Evolutionary conservation across 2,329 filamentous ascomycete genomes (phyloP).

Genomic region (Ophiosphaerella korrae): DNA sequence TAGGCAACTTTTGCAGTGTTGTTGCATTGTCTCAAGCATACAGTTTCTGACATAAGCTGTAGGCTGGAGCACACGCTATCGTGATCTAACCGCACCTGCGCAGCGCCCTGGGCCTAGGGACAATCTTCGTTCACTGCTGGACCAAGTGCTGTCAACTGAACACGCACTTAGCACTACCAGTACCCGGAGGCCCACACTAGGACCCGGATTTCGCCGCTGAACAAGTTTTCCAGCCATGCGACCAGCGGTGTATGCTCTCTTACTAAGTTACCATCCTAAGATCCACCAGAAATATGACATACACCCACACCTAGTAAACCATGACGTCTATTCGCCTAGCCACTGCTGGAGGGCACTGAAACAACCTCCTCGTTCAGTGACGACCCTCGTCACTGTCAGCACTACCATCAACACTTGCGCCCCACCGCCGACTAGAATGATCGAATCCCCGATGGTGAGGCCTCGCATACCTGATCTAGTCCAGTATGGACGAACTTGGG

Average conservation of each 20-base stretch:
- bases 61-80: neutral
- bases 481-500: constrained; percentile 1
- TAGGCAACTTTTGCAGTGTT: neutral
- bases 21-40: neutral
- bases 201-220: no score
- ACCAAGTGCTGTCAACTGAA: no score
- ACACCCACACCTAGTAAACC: neutral
- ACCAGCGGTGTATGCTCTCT: no score
- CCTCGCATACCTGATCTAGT: neutral
- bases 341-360: no score
- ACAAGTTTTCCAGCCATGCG: no score
- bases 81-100: neutral
- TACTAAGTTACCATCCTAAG: no score
- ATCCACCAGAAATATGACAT: no score
- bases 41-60: constrained; percentile 3
- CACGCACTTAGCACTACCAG: no score
- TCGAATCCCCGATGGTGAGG: neutral
- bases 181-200: no score
- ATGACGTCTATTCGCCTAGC: neutral
- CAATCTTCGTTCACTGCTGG: neutral
- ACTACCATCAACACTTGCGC: neutral
- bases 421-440: neutral
- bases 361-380: no score
- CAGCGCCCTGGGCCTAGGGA: neutral
- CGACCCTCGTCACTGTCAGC: neutral